phyloP scores from a whole-genome alignment of 768 basidiomycete species.

The Lentinula lateritia region DNA sequence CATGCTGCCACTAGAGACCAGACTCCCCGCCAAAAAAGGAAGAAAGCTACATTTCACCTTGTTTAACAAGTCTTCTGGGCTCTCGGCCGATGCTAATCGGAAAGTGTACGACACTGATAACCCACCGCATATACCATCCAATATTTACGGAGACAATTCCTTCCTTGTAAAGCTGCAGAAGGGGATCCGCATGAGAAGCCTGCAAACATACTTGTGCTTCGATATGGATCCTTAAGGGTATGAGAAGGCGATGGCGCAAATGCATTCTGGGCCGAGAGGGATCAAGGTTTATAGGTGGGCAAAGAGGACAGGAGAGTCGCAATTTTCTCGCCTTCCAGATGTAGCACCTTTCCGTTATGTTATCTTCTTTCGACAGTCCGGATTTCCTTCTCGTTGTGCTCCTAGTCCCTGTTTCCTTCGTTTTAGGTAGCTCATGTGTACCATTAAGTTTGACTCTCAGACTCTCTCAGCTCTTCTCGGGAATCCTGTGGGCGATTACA shows the following conservation, averaged over 20 bases:
- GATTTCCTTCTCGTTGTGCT: no score
- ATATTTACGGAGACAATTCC: conserved; percentile 17
- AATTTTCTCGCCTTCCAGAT: no score
- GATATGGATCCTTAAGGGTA: conserved; percentile 8
- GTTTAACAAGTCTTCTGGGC: background rate
- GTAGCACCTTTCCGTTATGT: no score
- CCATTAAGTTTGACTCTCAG: no score
- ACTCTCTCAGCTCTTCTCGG: no score
- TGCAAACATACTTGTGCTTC: conserved; percentile 14
- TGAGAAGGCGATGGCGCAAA: conserved; percentile 10
- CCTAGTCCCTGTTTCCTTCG: no score
- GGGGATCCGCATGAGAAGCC: conserved; percentile 14
- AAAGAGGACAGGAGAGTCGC: conserved; percentile 7
- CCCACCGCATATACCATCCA: conserved; percentile 9
- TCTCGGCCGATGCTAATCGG: background rate
- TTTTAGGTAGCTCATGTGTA: no score
- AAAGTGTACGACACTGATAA: background rate
- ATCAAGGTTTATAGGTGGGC: conserved; percentile 23
- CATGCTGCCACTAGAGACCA: background rate
- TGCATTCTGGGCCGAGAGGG: conserved; percentile 11
- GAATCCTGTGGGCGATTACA: no score
- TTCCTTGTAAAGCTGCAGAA: conserved; percentile 25
- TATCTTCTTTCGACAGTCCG: no score
- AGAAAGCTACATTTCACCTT: background rate
- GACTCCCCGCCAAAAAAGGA: background rate